These are phyloP conservation scores for Eutrema japonicum DNA, from an alignment of 345 rosid genomes.

Conservation along the genomic window DNA sequence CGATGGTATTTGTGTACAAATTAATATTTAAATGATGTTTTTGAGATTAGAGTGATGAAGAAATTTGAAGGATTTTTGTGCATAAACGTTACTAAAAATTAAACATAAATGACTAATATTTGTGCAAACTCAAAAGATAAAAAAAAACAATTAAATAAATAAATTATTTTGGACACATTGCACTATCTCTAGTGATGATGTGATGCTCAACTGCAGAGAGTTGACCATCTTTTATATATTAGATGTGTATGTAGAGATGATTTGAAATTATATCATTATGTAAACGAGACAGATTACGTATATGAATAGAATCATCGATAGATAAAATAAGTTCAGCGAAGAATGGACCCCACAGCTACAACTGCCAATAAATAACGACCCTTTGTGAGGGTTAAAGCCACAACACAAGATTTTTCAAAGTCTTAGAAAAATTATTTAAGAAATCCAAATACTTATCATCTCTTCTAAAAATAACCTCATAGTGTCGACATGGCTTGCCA, in stretches of 20 bases:
- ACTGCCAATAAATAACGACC: conserved; percentile 42
- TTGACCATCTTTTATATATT: no score
- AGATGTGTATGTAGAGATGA: neutral
- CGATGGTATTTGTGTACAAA: no score
- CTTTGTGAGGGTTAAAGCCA: conserved; percentile 37
- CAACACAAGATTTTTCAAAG: conserved; percentile 31
- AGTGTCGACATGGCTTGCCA: conserved; percentile 67
- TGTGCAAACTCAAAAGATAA: no score
- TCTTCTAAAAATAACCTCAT: conserved; percentile 28
- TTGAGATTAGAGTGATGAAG: no score
- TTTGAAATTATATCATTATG: neutral
- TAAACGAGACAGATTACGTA: conserved; percentile 10
- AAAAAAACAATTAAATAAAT: no score
- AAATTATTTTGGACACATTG: no score
- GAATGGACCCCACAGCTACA: conserved; percentile 20
- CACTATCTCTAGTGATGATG: no score
- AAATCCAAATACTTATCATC: conserved; percentile 23
- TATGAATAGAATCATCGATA: conserved; percentile 40
- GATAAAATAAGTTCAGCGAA: conserved; percentile 18
- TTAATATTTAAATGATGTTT: no score
- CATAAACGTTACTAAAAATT: no score
- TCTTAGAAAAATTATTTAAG: conserved; percentile 17
- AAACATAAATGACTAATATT: no score
- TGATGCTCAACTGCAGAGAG: no score
- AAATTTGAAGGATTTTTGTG: no score